A percentile compares a stretch with the other conserved stretches of the same genome.
phyloP scores from a whole-genome alignment of 179 eudicot genomes.

The Spergularia azorica region DNA sequence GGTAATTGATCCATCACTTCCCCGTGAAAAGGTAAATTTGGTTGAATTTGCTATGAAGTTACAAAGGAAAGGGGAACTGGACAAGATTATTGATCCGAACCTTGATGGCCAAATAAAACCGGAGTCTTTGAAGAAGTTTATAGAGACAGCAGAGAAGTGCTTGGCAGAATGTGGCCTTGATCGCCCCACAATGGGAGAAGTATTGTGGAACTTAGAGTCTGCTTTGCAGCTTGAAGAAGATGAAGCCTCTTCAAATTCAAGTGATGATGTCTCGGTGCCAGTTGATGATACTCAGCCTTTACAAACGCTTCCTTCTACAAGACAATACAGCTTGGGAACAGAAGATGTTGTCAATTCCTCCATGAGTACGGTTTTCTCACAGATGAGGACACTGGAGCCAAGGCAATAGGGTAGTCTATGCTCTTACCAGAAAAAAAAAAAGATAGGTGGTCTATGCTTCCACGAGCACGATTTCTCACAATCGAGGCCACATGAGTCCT shows the following conservation, averaged over 20 bases:
- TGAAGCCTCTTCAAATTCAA: neutral
- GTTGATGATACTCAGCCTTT: constrained; percentile 6
- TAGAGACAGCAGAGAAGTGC: constrained; percentile 52
- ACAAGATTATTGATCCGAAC: constrained; percentile 40
- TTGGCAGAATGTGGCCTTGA: constrained; percentile 43
- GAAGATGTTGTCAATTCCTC: constrained; percentile 10
- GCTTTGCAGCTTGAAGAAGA: constrained; percentile 42
- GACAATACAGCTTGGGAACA: constrained; percentile 12
- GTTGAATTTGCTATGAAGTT: constrained; percentile 45
- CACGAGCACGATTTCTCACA: too few relatives aligned
- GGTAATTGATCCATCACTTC: constrained; percentile 47
- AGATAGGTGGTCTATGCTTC: neutral
- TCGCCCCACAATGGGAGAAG: constrained; percentile 55
- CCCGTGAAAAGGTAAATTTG: constrained; percentile 49
- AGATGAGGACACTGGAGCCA: constrained; percentile 5
- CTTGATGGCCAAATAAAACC: constrained; percentile 39
- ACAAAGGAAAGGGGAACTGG: constrained; percentile 34
- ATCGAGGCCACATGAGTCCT: too few relatives aligned
- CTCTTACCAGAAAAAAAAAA: too few relatives aligned
- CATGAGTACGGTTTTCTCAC: constrained; percentile 14
- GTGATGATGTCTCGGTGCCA: neutral
- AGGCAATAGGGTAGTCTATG: neutral
- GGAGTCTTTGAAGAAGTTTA: constrained; percentile 39
- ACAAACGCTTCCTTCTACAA: constrained; percentile 7
- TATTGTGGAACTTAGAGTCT: constrained; percentile 48